These are phyloP conservation scores for Monosporascus sp. DNA, from an alignment of 2,329 filamentous ascomycete species.

Conservation along the genomic window DNA sequence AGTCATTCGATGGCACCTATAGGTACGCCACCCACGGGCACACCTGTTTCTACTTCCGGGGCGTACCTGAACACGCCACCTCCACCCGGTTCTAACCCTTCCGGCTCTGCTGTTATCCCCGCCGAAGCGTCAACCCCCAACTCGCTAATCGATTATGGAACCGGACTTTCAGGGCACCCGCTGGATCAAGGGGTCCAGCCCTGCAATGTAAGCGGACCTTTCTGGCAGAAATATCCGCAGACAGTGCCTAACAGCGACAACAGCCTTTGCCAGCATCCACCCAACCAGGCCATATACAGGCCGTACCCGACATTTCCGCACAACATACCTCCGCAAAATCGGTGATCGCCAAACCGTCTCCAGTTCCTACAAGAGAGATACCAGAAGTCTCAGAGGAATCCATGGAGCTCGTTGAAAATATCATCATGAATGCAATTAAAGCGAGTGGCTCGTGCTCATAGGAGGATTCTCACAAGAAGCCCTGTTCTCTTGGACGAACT, in stretches of 20 bases:
- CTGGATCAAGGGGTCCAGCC: constrained; percentile 18
- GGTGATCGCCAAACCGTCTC: background rate
- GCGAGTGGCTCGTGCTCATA: constrained; percentile 17
- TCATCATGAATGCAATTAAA: constrained; percentile 26
- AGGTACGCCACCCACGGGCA: background rate
- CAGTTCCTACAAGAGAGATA: constrained; percentile 14
- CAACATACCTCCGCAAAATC: constrained; percentile 3
- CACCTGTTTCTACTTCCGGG: background rate
- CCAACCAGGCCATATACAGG: constrained; percentile 3
- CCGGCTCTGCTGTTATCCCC: background rate
- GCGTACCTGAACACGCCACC: background rate
- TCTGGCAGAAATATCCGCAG: constrained; percentile 22
- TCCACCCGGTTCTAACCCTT: background rate
- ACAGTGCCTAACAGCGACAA: constrained; percentile 27
- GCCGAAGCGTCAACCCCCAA: background rate
- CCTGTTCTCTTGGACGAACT: background rate
- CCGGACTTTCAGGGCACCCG: constrained; percentile 12
- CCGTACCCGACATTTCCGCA: constrained; percentile 5
- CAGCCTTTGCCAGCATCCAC: constrained; percentile 19
- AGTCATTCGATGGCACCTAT: background rate
- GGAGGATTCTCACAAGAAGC: background rate
- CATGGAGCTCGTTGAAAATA: constrained; percentile 28
- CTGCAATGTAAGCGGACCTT: constrained; percentile 29
- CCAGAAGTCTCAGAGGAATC: constrained; percentile 28
- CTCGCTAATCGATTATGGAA: constrained; percentile 4